Conservation (phyloP, 352 stramenopile genomes). For the Pythium chondricola region DNA sequence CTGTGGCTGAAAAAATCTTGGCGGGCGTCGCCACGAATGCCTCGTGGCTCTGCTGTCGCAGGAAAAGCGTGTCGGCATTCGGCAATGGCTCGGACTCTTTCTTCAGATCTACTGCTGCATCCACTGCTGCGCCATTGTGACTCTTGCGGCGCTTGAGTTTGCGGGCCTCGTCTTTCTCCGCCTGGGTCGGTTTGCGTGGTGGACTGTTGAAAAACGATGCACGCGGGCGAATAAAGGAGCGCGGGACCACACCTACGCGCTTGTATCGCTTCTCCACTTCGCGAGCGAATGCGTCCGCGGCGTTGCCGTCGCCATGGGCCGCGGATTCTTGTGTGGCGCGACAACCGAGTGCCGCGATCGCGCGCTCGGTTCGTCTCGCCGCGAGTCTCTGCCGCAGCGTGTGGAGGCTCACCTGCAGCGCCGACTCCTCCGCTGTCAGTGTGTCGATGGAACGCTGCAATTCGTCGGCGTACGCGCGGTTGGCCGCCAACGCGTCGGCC, state of each 20-base stretch:
- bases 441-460: conserved; percentile 25
- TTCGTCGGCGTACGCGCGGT: conserved; percentile 37
- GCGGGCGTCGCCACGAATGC: conserved; percentile 40
- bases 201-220: conserved; percentile 49
- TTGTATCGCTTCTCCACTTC: conserved; percentile 29
- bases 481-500: conserved; percentile 19
- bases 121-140: not conserved
- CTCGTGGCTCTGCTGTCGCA: conserved; percentile 51
- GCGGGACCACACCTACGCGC: conserved; percentile 24
- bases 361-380: conserved; percentile 38
- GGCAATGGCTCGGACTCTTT: conserved; percentile 26
- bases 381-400: conserved; percentile 43
- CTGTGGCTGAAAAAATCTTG: conserved; percentile 48
- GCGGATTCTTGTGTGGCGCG: not conserved
- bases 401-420: conserved; percentile 31
- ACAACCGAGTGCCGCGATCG: conserved; percentile 30
- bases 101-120: conserved; percentile 1
- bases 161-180: not conserved
- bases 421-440: conserved; percentile 32
- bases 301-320: not conserved
- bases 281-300: conserved; percentile 21
- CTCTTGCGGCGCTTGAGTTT: conserved; percentile 4
- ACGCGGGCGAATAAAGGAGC: conserved; percentile 52
- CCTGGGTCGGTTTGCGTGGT: conserved; percentile 23
- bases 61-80: conserved; percentile 45